Percentiles rank a stretch among this genome's conserved stretches.
Conservation (phyloP, 108 stramenopile species). For the Mediolabrus comicus region DNA sequence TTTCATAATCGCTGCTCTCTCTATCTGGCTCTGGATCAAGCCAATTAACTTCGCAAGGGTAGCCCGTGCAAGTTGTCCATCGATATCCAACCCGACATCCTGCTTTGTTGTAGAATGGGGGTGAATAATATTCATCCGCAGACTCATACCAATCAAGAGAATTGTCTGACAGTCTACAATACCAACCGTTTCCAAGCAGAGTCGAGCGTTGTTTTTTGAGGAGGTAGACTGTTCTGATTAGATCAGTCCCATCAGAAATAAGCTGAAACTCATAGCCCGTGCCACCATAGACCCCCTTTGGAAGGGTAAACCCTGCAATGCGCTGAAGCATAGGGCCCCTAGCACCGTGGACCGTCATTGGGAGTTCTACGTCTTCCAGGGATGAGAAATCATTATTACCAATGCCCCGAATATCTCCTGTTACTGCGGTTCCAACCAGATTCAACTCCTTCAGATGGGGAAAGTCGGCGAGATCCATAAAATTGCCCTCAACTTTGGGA, state of each 20-base stretch:
- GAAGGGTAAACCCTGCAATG: background rate
- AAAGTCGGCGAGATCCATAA: conserved; percentile 15
- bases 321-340: background rate
- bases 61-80: background rate
- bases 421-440: background rate
- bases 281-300: too few species aligned
- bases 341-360: background rate
- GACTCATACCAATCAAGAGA: too few species aligned
- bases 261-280: too few species aligned
- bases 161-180: too few species aligned
- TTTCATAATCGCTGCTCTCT: background rate
- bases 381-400: background rate
- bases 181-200: background rate
- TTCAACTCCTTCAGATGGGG: conserved; percentile 6
- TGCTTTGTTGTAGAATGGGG: too few species aligned
- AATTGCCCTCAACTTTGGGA: background rate
- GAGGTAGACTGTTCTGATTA: too few species aligned
- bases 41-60: background rate
- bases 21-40: background rate
- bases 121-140: too few species aligned
- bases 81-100: background rate
- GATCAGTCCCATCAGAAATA: too few species aligned
- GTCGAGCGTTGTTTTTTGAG: too few species aligned
- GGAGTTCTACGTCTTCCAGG: background rate
- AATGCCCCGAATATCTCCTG: background rate